A percentile compares a stretch with the other conserved stretches of the same genome.
These are phyloP conservation scores for Pichia kudriavzevii DNA, from an alignment of 1,139 yeast species.

Conservation along the genomic window DNA sequence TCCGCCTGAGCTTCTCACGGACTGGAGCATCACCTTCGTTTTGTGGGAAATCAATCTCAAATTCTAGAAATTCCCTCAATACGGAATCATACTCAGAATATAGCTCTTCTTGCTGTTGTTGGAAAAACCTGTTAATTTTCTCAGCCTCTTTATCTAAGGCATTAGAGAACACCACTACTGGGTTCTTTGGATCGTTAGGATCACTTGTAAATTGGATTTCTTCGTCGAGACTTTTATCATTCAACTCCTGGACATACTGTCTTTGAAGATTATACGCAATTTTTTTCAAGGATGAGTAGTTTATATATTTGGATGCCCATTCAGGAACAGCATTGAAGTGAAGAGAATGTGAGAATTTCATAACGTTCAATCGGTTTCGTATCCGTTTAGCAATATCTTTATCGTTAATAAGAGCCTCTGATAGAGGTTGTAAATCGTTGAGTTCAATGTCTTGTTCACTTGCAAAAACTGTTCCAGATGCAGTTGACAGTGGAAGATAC, in stretches of 20 bases:
- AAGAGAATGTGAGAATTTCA: slow-evolving; percentile 70
- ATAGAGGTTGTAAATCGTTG: too few relatives aligned
- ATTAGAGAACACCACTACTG: slow-evolving; percentile 41
- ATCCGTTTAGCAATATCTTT: neutral
- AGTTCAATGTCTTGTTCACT: slow-evolving; percentile 5
- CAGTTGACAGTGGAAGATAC: too few relatives aligned
- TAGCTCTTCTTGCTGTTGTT: slow-evolving; percentile 41
- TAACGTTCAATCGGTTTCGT: slow-evolving; percentile 22
- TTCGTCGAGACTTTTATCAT: slow-evolving; percentile 17
- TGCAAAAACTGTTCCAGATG: too few relatives aligned
- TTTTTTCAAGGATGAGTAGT: slow-evolving; percentile 58
- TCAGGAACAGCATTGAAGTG: slow-evolving; percentile 79
- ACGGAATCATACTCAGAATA: slow-evolving; percentile 39
- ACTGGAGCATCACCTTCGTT: slow-evolving; percentile 15
- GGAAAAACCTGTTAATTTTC: slow-evolving; percentile 52
- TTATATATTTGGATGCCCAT: slow-evolving; percentile 63
- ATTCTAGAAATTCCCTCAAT: slow-evolving; percentile 32
- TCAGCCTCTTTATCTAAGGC: slow-evolving; percentile 49
- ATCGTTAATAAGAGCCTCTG: slow-evolving; percentile 1
- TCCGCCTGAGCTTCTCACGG: slow-evolving; percentile 14
- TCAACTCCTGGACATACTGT: slow-evolving; percentile 31
- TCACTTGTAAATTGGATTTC: slow-evolving; percentile 27
- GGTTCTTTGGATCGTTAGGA: slow-evolving; percentile 32
- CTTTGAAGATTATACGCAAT: slow-evolving; percentile 45
- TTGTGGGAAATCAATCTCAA: slow-evolving; percentile 23